Evolutionary conservation across 176 grass and related monocot species (phyloP).

Genomic region (Carex scoparia): DNA sequence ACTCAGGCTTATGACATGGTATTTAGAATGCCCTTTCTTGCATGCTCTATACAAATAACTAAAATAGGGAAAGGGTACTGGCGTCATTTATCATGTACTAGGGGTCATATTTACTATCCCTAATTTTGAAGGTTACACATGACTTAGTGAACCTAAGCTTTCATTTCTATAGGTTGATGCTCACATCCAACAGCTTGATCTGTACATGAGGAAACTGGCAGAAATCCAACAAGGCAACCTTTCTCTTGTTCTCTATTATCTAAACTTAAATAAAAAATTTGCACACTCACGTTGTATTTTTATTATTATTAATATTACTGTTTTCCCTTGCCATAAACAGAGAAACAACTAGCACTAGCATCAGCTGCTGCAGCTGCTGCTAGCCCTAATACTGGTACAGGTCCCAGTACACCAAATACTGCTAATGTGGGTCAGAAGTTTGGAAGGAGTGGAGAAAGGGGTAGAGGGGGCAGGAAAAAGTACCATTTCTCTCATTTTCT

Average conservation of each 20-base stretch:
- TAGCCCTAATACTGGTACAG: constrained; percentile 24
- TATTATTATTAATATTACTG: constrained; percentile 4
- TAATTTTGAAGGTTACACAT: not conserved
- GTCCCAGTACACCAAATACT: constrained; percentile 30
- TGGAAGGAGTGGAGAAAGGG: constrained; percentile 62
- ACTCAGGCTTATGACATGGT: constrained; percentile 97
- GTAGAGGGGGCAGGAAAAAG: constrained; percentile 98
- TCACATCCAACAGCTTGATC: constrained; percentile 96
- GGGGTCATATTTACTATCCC: not conserved
- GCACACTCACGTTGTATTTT: not conserved
- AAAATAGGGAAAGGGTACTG: not conserved
- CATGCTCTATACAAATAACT: constrained; percentile 7
- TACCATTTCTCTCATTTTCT: constrained; percentile 30
- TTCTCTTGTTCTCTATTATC: constrained; percentile 3
- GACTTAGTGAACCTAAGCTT: constrained; percentile 21
- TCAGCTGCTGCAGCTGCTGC: constrained; percentile 33
- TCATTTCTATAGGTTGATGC: constrained; percentile 76
- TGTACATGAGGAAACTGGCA: constrained; percentile 93
- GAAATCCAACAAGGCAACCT: constrained; percentile 63
- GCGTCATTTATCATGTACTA: not conserved
- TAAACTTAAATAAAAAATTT: constrained; percentile 10
- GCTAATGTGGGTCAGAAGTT: constrained; percentile 36
- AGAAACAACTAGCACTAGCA: constrained; percentile 36
- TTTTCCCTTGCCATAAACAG: not conserved
- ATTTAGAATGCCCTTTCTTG: constrained; percentile 26